A percentile compares a stretch with the other conserved stretches of the same genome.
Conservation (phyloP, 768 basidiomycete species). For the Astraeus odoratus region DNA sequence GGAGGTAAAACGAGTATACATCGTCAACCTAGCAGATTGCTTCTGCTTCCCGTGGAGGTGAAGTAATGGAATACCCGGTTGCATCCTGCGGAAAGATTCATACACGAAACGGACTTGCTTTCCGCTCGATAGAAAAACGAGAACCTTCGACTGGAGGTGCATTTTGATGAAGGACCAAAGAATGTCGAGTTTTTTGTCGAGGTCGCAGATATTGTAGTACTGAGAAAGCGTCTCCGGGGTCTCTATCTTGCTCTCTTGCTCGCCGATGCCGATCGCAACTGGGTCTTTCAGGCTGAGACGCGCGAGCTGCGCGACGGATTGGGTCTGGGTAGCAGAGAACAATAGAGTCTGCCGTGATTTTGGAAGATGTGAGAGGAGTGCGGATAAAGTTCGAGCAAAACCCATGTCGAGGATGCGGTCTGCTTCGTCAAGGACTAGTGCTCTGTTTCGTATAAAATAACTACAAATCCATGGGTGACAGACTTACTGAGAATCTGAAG, state of each 20-base stretch:
- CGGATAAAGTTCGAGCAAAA: constrained; percentile 81
- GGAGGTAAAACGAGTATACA: constrained; percentile 78
- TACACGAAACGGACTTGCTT: constrained; percentile 97
- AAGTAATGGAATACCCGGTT: constrained; percentile 88
- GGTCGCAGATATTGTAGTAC: constrained; percentile 74
- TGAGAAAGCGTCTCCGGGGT: constrained; percentile 82
- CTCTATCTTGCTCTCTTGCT: constrained; percentile 34
- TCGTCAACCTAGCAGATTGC: constrained; percentile 77
- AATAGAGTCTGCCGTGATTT: constrained; percentile 90
- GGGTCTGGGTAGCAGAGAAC: constrained; percentile 95
- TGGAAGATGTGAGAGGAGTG: constrained; percentile 87
- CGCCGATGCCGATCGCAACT: constrained; percentile 59
- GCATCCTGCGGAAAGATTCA: constrained; percentile 93
- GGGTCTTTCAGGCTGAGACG: constrained; percentile 85
- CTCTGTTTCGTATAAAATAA: background rate
- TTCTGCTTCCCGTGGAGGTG: constrained; percentile 97
- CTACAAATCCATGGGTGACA: background rate
- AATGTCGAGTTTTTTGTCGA: constrained; percentile 85
- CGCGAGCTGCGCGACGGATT: constrained; percentile 82
- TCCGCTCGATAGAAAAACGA: constrained; percentile 91
- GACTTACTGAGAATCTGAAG: constrained; percentile 82
- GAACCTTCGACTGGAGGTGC: constrained; percentile 83
- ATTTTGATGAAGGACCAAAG: constrained; percentile 94
- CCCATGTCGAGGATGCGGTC: constrained; percentile 97
- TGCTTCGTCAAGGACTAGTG: constrained; percentile 88